Base-by-base conservation (phyloP, 2,329 filamentous ascomycete species). In the Cladosporium sp. region DNA sequence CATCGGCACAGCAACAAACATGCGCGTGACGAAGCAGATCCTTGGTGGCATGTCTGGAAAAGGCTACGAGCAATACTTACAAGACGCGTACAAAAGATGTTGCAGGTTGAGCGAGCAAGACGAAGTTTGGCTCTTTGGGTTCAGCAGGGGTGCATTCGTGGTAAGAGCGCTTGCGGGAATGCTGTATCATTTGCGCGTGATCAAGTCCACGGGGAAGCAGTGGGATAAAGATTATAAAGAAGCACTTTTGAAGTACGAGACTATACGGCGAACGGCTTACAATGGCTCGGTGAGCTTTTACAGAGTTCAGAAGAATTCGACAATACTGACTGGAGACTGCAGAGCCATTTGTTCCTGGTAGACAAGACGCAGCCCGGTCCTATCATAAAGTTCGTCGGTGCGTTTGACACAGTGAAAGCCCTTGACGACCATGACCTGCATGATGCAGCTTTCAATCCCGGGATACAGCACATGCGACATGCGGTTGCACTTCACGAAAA, bases 81-180 rank as follows among this genome's bases (percentile, higher is more conserved):
- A 44, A 13, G 60, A 66, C 13, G 60, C 65, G 7, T 67, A 67
- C 48, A 61, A 65, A 19, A 52, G 53, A n/a, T 67, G 65, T 52
- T 64, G 59, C 44, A 51, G 59, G 7, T 49, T 28, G 2, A 58
- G 59, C 22, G 32, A 44, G 13, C 44, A 67, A 52, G 72, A 76
- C 58, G 73, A 77, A 57, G 58, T 77, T 1, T 76, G 71, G 65
- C 60, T 77, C 7, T 76, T 71, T 39, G 75, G 74, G 9, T 74
- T 74, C 59, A 72, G 72, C 32, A 68, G 73, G 42, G 75, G 75
- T 15, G 73, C 74, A 1, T 76, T 69, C 64, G 70, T 75, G 5
- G 70, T 74, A 4, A 67, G 74, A 3, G 73, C 72, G 5, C 73
- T 77, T 1, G 70, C 73, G 17, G 72, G 72, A 5, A 63, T 77